Base-by-base conservation (phyloP, 2,329 filamentous ascomycete genomes). In the Pseudonectria foliicola region DNA sequence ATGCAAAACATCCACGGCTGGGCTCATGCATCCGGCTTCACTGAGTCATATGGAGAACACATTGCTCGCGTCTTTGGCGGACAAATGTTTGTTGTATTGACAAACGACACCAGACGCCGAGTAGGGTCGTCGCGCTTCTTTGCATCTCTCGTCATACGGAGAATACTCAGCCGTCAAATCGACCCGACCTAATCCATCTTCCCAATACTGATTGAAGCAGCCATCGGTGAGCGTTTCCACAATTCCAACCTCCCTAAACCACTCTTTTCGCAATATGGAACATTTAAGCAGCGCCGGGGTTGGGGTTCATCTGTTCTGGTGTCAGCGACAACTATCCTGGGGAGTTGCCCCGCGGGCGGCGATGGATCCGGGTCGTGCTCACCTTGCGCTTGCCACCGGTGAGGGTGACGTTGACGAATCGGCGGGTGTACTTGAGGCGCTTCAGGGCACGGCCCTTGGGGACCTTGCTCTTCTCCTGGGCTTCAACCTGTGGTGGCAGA, bases 341-440 rank as follows among this genome's bases (percentile, higher is more conserved):
- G 25, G 18, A 15, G 24, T 14, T 27, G 7, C 13, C 11, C 18
- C 18, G 18, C 18, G 18, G 18, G 18, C 18, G 18, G 5, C 18
- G 18, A 21, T 21, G 18, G 18, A 8, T 21, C 18, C 5, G 18
- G 8, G 18, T 5, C 18, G 18, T 43, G 50, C 72, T 62, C 68
- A 92, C 87, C 87, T 95, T 95, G 71, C 90, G 79, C 89, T 96
- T 96, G 74, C 90, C 90, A 69, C 88, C 89, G 53, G 89, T 93
- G 71, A 95, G 78, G 62, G 86, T 92, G 64, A 96, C 88, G 73
- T 96, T 95, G 57, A 96, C 89, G 76, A 96, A 96, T 62, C 90
- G 88, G 67, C 90, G 85, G 58, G 87, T 95, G 80, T 95, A 95
- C 68, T 79, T 81, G 67, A 93, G 81, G 63, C 90, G 81, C 88